Conservation (phyloP, 257 asterid species). For the Apocynum venetum region DNA sequence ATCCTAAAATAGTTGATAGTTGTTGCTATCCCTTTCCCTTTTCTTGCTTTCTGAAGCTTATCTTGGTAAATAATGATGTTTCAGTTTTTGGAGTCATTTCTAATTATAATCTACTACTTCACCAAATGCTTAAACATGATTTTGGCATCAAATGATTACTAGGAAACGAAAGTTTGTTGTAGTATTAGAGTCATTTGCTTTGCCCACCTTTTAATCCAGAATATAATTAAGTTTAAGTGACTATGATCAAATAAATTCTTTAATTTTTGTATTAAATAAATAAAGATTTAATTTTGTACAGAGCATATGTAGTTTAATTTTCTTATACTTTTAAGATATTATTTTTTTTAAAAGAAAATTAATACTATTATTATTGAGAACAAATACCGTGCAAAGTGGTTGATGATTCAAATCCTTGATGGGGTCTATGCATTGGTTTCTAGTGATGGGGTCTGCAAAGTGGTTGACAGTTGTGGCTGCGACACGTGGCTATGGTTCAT, state of each 20-base stretch:
- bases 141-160: constrained; percentile 14
- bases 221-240: too few species aligned
- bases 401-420: not conserved
- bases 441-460: not conserved
- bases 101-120: constrained; percentile 22
- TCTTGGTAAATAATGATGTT: not conserved
- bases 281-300: too few species aligned
- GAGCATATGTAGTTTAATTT: too few species aligned
- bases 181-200: too few species aligned
- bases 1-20: not conserved
- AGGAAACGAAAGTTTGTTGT: too few species aligned
- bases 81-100: not conserved
- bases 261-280: too few species aligned
- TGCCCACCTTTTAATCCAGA: too few species aligned
- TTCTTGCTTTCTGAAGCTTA: not conserved
- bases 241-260: too few species aligned
- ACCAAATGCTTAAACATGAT: constrained; percentile 23
- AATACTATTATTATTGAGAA: too few species aligned
- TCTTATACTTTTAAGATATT: too few species aligned
- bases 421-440: not conserved
- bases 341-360: too few species aligned
- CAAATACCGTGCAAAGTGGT: too few species aligned
- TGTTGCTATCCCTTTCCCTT: not conserved
- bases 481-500: not conserved
- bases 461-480: constrained; percentile 26